Evolutionary conservation across 257 asterid species (phyloP), one percentile per base, ranked within the genome.

Genomic region (Scutellaria minor): DNA sequence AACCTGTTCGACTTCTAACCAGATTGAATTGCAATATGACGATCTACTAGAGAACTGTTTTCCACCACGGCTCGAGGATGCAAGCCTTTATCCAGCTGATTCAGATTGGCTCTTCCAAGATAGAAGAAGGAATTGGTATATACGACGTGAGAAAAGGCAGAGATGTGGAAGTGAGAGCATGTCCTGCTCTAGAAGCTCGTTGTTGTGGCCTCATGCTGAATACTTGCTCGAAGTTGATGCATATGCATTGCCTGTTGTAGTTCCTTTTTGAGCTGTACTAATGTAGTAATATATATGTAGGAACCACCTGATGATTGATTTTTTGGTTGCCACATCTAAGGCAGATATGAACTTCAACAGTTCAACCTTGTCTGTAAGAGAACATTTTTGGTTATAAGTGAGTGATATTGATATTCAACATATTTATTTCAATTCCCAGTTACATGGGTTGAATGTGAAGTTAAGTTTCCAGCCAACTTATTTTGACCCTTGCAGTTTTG

Each of bases 181-280:
- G 9, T 41, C 77, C 35, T 83, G 84, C 61, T 75, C 84, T 2
- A 74, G 77, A 68, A 80, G 78, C 77, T 41, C 52, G 6, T 62
- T 80, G 2, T 66, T 77, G 78, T 78, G 81, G 82, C 89, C 92
- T 6, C 77, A 77, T 4, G 90, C 89, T 0, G 82, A 80, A 24
- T 74, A 68, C 70, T 70, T 89, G 66, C 84, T 47, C 0, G 94
- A 68, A 0, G 80, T 68, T 24, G 88, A 73, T 18, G 60, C 77
- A 3, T 83, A 71, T 51, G 90, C 88, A 0, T 68, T 91, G 70
- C 96, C 97, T 0, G 89, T 6, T 51, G 66, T 89, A 0, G 65
- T 88, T 63, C 97, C 92, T 2, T 88, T 72, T 71, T 90, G 86
- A 90, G 79, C 48, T 65, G 52, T 6, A 31, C 37, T 31, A 3